Conservation (phyloP, 2,329 filamentous ascomycete species). For the Grosmannia clavigera region DNA sequence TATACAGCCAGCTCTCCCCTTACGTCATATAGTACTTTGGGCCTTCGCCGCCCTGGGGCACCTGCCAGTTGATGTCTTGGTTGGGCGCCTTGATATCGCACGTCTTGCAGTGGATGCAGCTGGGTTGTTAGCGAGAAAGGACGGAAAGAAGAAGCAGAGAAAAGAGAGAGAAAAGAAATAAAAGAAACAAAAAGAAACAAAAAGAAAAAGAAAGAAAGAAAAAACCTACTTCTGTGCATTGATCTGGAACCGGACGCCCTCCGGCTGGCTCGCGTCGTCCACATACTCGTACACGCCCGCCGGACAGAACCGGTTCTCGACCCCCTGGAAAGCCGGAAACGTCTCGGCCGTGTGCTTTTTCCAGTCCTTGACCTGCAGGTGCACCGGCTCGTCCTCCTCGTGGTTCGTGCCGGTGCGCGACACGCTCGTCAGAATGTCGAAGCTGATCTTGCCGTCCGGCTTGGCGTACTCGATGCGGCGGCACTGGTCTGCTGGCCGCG, state of each 20-base stretch:
- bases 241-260: conserved; percentile 93
- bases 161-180: conserved; percentile 32
- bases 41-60: conserved; percentile 79
- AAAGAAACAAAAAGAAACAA: background rate
- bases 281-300: conserved; percentile 97
- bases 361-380: conserved; percentile 92
- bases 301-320: conserved; percentile 95
- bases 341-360: conserved; percentile 74
- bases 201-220: conserved; percentile 14
- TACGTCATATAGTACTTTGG: conserved; percentile 58
- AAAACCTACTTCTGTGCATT: conserved; percentile 84
- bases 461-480: conserved; percentile 93
- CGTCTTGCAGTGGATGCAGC: conserved; percentile 98
- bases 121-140: conserved; percentile 22
- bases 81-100: conserved; percentile 97
- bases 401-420: conserved; percentile 95
- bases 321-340: conserved; percentile 77
- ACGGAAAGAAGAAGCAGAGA: background rate
- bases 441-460: conserved; percentile 87
- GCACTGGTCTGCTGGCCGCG: conserved; percentile 66
- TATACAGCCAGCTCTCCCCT: background rate
- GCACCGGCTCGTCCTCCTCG: conserved; percentile 95
- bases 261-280: conserved; percentile 74
- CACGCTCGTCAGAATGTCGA: conserved; percentile 92
- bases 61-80: conserved; percentile 96